Evolutionary conservation across 148 eudicot genomes (phyloP).

Genomic region (Fallopia convolvulus): DNA sequence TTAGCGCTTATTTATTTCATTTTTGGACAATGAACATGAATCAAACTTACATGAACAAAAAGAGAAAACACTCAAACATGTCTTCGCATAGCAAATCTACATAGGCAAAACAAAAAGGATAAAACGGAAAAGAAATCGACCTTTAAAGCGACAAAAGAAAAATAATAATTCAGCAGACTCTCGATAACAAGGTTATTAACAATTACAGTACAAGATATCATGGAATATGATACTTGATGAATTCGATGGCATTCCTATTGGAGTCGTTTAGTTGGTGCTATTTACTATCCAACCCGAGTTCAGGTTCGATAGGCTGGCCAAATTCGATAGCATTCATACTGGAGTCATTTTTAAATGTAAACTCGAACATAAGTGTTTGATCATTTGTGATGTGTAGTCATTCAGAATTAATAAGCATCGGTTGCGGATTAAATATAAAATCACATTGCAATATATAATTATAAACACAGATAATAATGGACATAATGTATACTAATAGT

Average conservation of each 20-base stretch:
- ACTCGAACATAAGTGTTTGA: not conserved
- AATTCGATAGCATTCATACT: not conserved
- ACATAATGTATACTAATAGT: too few species aligned
- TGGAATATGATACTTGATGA: not conserved
- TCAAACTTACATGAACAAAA: too few species aligned
- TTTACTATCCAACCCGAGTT: not conserved
- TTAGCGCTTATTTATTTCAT: too few species aligned
- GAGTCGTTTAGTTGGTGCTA: not conserved
- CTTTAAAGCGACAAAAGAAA: too few species aligned
- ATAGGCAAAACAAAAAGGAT: too few species aligned
- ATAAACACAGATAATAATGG: not conserved
- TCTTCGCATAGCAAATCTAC: too few species aligned
- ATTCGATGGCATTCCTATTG: too few species aligned
- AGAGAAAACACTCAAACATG: too few species aligned
- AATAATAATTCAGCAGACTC: too few species aligned
- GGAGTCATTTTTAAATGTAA: not conserved
- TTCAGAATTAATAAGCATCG: not conserved
- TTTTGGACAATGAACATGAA: too few species aligned
- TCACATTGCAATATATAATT: not conserved
- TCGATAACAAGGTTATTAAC: too few species aligned
- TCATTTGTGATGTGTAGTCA: not conserved
- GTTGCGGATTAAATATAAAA: not conserved
- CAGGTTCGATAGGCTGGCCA: not conserved
- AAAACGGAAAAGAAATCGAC: too few species aligned
- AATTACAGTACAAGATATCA: not conserved